These are phyloP conservation scores for Acanthamoeba divionensis DNA, from an alignment of 208 protist species.

Conservation along the genomic window DNA sequence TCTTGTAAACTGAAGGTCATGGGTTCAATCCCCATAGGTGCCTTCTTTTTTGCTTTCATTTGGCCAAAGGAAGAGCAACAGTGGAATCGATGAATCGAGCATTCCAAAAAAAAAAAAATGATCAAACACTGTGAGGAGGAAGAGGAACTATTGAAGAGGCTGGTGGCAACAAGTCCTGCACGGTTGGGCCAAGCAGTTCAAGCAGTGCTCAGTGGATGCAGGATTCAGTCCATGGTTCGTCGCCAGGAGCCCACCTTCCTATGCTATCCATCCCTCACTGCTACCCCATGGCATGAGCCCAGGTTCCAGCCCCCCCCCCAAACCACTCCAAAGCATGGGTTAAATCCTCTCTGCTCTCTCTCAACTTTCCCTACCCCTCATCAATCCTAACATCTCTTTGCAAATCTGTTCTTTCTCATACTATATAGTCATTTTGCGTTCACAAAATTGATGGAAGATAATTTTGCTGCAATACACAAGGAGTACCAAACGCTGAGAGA, in stretches of 20 bases:
- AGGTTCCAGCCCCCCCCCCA: background rate
- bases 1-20: too few species aligned
- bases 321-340: too few species aligned
- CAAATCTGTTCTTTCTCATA: background rate
- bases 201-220: background rate
- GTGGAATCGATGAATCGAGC: background rate
- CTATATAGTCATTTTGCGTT: background rate
- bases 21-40: too few species aligned
- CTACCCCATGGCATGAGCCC: conserved; percentile 26
- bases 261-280: background rate
- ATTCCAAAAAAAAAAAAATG: background rate
- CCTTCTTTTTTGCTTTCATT: too few species aligned
- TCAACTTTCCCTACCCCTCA: too few species aligned
- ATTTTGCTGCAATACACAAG: background rate
- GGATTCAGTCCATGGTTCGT: background rate
- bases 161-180: background rate
- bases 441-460: background rate
- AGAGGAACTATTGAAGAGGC: background rate
- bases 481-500: conserved; percentile 4
- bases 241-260: background rate
- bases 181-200: conserved; percentile 3
- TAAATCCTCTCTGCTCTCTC: too few species aligned
- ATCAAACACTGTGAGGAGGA: background rate
- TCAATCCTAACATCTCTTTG: background rate
- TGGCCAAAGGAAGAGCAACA: background rate